Evolutionary conservation across 2,329 filamentous ascomycete genomes (phyloP), one percentile per base, ranked within the genome.

Genomic region (Claviceps fusiformis): DNA sequence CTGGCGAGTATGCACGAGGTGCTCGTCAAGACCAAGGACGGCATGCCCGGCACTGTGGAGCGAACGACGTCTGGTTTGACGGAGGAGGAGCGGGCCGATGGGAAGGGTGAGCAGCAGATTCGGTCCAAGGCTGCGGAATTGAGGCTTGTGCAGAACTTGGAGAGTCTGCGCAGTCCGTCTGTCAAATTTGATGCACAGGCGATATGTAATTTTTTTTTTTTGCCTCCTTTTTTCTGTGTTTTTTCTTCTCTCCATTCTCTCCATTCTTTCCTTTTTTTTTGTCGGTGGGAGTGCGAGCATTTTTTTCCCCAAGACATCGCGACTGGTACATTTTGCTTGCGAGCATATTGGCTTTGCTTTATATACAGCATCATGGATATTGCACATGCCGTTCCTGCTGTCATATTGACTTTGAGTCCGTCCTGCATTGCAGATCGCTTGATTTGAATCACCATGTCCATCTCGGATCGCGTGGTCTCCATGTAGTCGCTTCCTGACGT

Each of bases 1-100:
- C 73, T 97, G 31, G 89, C 87, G 9, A 93, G 86, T 65, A 97
- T 98, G 92, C 89, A 96, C 66, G 82, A 85, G 62, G 83, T 97
- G 44, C 74, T 98, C 48, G 75, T 76, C 58, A 81, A 79, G 61
- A 87, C 89, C 56, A 77, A 84, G 61, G 74, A 77, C 58, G 82
- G 82, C 61, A 80, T 92, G 73, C 72, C 75, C 54, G 70, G 63
- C 11, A 71, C 77, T 56, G 70, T 76, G 59, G 70, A 70, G 61
- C 72, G 68, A 59, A 76, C 71, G 52, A 69, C 64, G 48, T 70
- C 70, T 4, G 66, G 68, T 44, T 68, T 74, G 60, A 67, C 70
- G 41, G 73, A 72, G 45, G 72, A 76, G 52, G 72, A 74, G 35
- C 71, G 72, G 50, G 70, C 72, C 50, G 71, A 72, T 33, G 69